Evolutionary conservation across 768 basidiomycete genomes (phyloP), one percentile per base, ranked within the genome.

Genomic region (Tubosaeta brunneosetosa): DNA sequence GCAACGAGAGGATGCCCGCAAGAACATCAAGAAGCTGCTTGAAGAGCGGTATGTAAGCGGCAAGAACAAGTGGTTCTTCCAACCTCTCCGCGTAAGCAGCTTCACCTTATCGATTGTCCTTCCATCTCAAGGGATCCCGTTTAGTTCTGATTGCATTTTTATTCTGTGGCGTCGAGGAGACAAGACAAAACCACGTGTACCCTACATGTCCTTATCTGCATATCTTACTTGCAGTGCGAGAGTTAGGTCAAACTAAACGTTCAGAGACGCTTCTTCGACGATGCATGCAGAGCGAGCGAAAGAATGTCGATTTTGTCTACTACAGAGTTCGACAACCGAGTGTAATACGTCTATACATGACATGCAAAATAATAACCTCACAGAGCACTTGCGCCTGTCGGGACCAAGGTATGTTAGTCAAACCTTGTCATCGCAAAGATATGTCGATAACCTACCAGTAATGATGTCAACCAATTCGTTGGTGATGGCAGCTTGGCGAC

Each of bases 1-100:
- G 63, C 91, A 95, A 71, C 85, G 95, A 59, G 91, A 94, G 77
- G 84, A 94, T 61, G 82, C 92, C 44, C 97, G 95, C 78, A 97
- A 97, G 82, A 84, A 77, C 61, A 83, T 98, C 73, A 97, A 97
- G 84, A 97, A 95, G 76, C 71, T 91, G 71, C 74, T 99, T 49
- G 97, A 98, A 83, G 94, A 98, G 67, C 81, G 94, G 54, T 97
- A 98, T 83, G 79, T 79, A 45, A 74, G 77, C 47, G 97, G 97
- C 55, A 94, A 95, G 84, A 97, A 97, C 85, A 85, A 86, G 73
- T 98, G 94, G 94, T 97, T 94, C 83, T 94, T 94, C 85, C 80
- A 84, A 57, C 70, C 86, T 50, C 84, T 93, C 59, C 84, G 85
- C 69, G 91, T 92, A 78, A 70, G 77, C 70, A 17, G 25, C 2